Percentiles rank a stretch among this genome's conserved stretches.
Conservation (phyloP, 2,329 filamentous ascomycete genomes). For the Neurospora sp. region DNA sequence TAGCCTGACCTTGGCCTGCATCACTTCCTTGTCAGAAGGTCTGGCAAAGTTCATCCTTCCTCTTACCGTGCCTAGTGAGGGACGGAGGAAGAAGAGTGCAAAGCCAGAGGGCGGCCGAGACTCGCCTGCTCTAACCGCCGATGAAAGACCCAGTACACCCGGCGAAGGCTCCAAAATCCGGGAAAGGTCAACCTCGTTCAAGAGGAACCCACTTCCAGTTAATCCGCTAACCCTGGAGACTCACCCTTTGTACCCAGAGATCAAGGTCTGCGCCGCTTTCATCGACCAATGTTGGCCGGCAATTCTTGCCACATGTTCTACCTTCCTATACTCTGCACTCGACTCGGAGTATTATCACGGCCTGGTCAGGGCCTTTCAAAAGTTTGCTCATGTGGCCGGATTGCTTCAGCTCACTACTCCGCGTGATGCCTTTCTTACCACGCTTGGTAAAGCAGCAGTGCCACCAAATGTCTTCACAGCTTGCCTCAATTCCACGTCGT, state of each 20-base stretch:
- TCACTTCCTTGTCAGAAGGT: conserved; percentile 83
- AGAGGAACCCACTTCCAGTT: conserved; percentile 66
- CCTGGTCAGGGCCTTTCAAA: conserved; percentile 85
- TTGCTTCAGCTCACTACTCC: conserved; percentile 76
- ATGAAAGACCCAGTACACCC: conserved; percentile 21
- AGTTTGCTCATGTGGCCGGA: conserved; percentile 89
- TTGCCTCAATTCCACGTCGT: conserved; percentile 41
- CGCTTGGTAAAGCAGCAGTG: conserved; percentile 84
- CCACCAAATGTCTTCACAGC: conserved; percentile 66
- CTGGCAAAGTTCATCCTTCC: conserved; percentile 90
- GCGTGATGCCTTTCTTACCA: conserved; percentile 89
- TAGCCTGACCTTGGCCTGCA: conserved; percentile 76
- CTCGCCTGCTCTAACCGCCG: conserved; percentile 30
- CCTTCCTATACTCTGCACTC: conserved; percentile 83
- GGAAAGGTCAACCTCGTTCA: conserved; percentile 58
- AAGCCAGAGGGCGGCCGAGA: conserved; percentile 35
- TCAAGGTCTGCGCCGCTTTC: conserved; percentile 70
- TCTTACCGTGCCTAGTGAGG: conserved; percentile 72
- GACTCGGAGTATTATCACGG: conserved; percentile 92
- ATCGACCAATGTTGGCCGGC: conserved; percentile 94
- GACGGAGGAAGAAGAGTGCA: conserved; percentile 39
- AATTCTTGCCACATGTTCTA: conserved; percentile 87
- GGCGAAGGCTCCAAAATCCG: conserved; percentile 16
- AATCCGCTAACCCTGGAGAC: conserved; percentile 73
- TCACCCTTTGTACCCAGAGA: conserved; percentile 60